A percentile compares a stretch with the other conserved stretches of the same genome.
These are phyloP conservation scores for Pestalotiopsis sp. DNA, from an alignment of 2,329 filamentous ascomycete species.

Conservation along the genomic window DNA sequence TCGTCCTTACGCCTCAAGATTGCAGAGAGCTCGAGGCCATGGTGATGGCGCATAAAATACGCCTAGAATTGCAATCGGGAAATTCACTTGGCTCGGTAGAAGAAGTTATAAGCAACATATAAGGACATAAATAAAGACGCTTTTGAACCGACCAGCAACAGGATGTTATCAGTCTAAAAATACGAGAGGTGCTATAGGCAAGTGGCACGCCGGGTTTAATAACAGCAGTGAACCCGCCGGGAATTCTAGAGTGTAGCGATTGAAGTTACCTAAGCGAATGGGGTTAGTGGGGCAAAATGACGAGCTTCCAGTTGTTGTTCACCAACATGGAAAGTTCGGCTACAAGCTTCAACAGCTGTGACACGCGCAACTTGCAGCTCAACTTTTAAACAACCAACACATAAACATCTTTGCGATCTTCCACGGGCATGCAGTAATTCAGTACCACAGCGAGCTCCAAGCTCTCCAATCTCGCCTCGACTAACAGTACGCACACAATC, in stretches of 20 bases:
- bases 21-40: neutral
- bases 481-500: neutral
- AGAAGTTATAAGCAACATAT: too few relatives aligned
- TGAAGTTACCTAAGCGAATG: neutral
- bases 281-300: neutral
- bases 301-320: neutral
- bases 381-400: neutral
- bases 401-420: neutral
- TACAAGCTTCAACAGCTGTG: neutral
- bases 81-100: too few relatives aligned
- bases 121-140: too few relatives aligned
- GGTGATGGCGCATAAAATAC: neutral
- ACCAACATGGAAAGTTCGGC: neutral
- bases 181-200: too few relatives aligned
- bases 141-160: too few relatives aligned
- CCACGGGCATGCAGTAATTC: conserved; percentile 5
- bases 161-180: too few relatives aligned
- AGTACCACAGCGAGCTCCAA: neutral
- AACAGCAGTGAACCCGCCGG: too few relatives aligned
- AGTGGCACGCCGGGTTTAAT: too few relatives aligned
- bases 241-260: too few relatives aligned
- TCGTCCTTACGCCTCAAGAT: too few relatives aligned
- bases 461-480: neutral
- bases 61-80: too few relatives aligned
- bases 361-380: neutral